Base-by-base conservation (phyloP, 2,329 filamentous ascomycete species). In the Acephala macrosclerotiorum region DNA sequence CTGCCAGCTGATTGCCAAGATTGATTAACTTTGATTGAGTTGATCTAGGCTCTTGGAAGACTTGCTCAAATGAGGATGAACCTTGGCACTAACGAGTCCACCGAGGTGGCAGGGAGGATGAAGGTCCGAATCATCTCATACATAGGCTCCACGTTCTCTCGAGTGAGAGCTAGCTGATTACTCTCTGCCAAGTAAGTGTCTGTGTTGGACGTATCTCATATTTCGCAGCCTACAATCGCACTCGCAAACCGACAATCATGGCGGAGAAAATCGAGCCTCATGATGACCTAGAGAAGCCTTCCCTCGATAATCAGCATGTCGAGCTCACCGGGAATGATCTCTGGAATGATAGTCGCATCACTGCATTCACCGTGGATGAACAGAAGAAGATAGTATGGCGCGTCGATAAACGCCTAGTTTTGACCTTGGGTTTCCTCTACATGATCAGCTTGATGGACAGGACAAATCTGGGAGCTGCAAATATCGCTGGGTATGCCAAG, bases 371-470 rank as follows among this genome's bases (percentile, higher is more conserved):
- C 0, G 82, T 82, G 0, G 78, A 82, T 20, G 89, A 95, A 78
- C 86, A 91, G 79, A 86, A 81, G 75, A 84, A 80, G 49, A 92
- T 96, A 73, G 87, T 94, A 49, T 83, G 84, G 63, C 86, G 87
- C 14, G 82, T 96, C 71, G 93, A 96, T 77, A 80, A 82, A 35
- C 86, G 89, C 1, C 80, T 91, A 3, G 85, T 91, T 47, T 75
- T 84, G 3, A 88, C 85, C 1, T 85, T 88, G 4, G 89, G 89
- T 22, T 75, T 84, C 69, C 85, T 93, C 79, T 94, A 94, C 77
- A 92, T 90, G 75, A 83, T 92, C 72, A 90, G 86, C 69, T 80
- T 95, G 66, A 92, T 95, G 87, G 92, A 96, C 75, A 83, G 92
- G 36, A 93, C 90, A 1, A 95, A 95, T 77, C 79, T 94, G 75